These are phyloP conservation scores for Cercospora citrullina DNA, from an alignment of 2,329 filamentous ascomycete genomes.

Conservation along the genomic window DNA sequence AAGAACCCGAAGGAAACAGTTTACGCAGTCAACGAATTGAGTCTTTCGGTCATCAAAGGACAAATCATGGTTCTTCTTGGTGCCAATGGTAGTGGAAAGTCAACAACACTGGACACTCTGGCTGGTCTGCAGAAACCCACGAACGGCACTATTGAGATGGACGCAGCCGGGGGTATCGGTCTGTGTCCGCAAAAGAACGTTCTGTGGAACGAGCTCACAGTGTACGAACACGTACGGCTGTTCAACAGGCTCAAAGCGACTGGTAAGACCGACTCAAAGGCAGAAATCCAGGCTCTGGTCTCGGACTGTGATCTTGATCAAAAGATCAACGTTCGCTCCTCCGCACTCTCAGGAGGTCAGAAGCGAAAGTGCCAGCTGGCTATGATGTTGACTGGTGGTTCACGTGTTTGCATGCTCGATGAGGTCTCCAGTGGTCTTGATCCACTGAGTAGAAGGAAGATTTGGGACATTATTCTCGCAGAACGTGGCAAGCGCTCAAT, in stretches of 20 bases:
- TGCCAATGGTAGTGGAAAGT: conserved; percentile 86
- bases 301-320: conserved; percentile 69
- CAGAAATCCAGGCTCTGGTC: conserved; percentile 65
- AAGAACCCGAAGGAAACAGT: conserved; percentile 63
- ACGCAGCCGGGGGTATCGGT: conserved; percentile 74
- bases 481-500: conserved; percentile 81
- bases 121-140: conserved; percentile 76
- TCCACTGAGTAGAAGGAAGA: conserved; percentile 80
- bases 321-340: conserved; percentile 70
- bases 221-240: conserved; percentile 76
- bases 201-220: conserved; percentile 82
- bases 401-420: conserved; percentile 83
- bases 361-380: conserved; percentile 90
- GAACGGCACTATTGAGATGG: conserved; percentile 71
- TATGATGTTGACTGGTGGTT: conserved; percentile 93
- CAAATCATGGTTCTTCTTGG: conserved; percentile 85
- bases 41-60: conserved; percentile 69
- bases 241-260: conserved; percentile 79
- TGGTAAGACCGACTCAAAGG: conserved; percentile 58
- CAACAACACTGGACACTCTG: conserved; percentile 81
- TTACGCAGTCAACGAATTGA: conserved; percentile 74
- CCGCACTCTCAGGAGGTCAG: conserved; percentile 84
- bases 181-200: conserved; percentile 92
- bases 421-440: conserved; percentile 89
- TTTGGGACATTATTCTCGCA: conserved; percentile 89